These are phyloP conservation scores for Exophiala viscosa DNA, from an alignment of 2,329 filamentous ascomycete genomes.

Conservation along the genomic window DNA sequence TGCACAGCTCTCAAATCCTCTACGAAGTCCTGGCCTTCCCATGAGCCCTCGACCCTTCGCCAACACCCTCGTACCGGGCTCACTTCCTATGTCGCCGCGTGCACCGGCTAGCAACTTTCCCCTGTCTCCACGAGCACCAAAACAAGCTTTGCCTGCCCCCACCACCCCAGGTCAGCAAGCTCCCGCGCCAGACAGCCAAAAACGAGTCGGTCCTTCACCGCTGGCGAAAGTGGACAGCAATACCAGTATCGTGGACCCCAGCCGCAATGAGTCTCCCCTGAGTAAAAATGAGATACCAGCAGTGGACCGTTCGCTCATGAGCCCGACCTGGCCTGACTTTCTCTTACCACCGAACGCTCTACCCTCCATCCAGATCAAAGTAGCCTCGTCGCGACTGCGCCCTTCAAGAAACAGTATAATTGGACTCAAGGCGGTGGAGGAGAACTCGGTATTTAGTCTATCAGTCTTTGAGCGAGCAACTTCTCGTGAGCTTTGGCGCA, in stretches of 20 bases:
- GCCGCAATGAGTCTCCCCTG: constrained; percentile 20
- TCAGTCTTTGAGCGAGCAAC: constrained; percentile 77
- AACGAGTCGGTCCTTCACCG: constrained; percentile 48
- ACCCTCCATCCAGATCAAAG: constrained; percentile 77
- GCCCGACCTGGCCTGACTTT: constrained; percentile 81
- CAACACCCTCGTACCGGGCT: constrained; percentile 53
- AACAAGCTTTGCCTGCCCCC: constrained; percentile 69
- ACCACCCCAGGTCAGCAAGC: constrained; percentile 55
- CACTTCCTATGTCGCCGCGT: constrained; percentile 67
- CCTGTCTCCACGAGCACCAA: constrained; percentile 68
- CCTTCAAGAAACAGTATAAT: constrained; percentile 84
- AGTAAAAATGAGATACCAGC: constrained; percentile 23
- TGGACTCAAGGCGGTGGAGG: constrained; percentile 73
- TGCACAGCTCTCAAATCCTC: constrained; percentile 38
- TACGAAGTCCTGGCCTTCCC: constrained; percentile 62
- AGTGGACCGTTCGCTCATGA: constrained; percentile 74
- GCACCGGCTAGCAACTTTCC: constrained; percentile 49
- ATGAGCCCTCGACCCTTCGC: constrained; percentile 58
- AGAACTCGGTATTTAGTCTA: constrained; percentile 90
- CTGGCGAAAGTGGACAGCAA: constrained; percentile 22
- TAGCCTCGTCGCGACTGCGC: constrained; percentile 91
- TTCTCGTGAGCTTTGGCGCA: constrained; percentile 78
- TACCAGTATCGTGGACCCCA: constrained; percentile 10
- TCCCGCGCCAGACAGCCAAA: constrained; percentile 15
- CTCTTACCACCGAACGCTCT: constrained; percentile 84